These are phyloP conservation scores for Agaricus blazei DNA, from an alignment of 768 basidiomycete genomes.

Conservation along the genomic window DNA sequence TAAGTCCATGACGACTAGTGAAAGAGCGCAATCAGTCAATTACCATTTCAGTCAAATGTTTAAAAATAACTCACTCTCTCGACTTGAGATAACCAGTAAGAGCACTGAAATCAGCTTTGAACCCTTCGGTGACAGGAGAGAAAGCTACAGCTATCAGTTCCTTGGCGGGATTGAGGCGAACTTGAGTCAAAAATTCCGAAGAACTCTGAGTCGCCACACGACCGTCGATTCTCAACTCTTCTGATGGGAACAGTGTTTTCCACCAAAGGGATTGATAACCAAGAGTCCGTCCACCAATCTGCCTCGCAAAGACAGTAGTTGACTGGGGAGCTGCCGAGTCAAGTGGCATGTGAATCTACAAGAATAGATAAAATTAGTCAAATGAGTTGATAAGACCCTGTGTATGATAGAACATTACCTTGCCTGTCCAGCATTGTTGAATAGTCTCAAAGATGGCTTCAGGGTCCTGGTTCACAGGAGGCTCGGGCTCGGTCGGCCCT, in stretches of 20 bases:
- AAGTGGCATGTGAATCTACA: conserved; percentile 73
- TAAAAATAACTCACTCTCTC: conserved; percentile 52
- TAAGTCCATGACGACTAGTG: conserved; percentile 74
- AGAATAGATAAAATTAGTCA: conserved; percentile 8
- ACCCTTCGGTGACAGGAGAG: conserved; percentile 41
- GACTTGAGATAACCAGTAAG: conserved; percentile 63
- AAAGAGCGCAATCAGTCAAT: not conserved
- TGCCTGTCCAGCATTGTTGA: conserved; percentile 69
- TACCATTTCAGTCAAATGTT: conserved; percentile 9
- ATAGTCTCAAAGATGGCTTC: conserved; percentile 30
- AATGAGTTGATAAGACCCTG: conserved; percentile 10
- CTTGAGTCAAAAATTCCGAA: conserved; percentile 72
- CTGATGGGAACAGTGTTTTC: conserved; percentile 71
- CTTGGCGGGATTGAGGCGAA: conserved; percentile 68
- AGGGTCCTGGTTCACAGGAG: conserved; percentile 26
- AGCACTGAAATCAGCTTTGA: conserved; percentile 50
- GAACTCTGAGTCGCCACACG: conserved; percentile 78
- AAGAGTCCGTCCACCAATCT: conserved; percentile 71
- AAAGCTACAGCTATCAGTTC: conserved; percentile 80
- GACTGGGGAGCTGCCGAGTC: conserved; percentile 68
- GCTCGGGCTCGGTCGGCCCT: conserved; percentile 5
- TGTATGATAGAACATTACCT: conserved; percentile 36
- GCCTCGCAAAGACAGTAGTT: conserved; percentile 63
- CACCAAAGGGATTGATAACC: conserved; percentile 58
- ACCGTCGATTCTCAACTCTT: conserved; percentile 72